phyloP scores from a whole-genome alignment of 768 basidiomycete species.

The Suillus sp. region DNA sequence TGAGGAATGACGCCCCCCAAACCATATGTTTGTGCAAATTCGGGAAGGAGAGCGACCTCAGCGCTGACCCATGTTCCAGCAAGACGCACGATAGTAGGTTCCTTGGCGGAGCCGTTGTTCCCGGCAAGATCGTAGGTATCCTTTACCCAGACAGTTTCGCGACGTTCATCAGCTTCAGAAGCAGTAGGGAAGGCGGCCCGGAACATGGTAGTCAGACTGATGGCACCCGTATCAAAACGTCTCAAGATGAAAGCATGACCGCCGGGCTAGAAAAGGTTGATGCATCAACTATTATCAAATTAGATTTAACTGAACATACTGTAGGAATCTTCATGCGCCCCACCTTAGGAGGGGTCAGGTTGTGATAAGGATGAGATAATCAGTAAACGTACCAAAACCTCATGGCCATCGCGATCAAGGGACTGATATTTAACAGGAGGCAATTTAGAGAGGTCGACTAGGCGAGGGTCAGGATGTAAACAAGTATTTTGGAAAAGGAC shows the following conservation, averaged over 20 bases:
- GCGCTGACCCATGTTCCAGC: slow-evolving; percentile 88
- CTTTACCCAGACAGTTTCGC: slow-evolving; percentile 83
- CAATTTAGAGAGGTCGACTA: slow-evolving; percentile 47
- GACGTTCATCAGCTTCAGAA: slow-evolving; percentile 72
- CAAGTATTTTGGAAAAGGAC: slow-evolving; percentile 19
- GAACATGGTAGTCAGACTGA: slow-evolving; percentile 95
- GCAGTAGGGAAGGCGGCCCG: slow-evolving; percentile 91
- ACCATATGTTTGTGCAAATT: slow-evolving; percentile 66
- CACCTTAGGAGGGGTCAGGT: slow-evolving; percentile 50
- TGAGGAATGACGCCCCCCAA: slow-evolving; percentile 61
- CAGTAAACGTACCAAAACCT: slow-evolving; percentile 64
- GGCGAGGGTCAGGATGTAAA: neutral
- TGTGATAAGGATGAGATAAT: slow-evolving; percentile 20
- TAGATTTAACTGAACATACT: slow-evolving; percentile 45
- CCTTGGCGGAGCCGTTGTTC: slow-evolving; percentile 73
- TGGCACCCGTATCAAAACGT: slow-evolving; percentile 89
- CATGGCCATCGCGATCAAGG: slow-evolving; percentile 81
- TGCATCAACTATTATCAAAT: slow-evolving; percentile 17
- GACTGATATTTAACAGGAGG: slow-evolving; percentile 91
- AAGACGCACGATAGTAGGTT: slow-evolving; percentile 65
- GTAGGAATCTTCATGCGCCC: slow-evolving; percentile 90
- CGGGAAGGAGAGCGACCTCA: slow-evolving; percentile 54
- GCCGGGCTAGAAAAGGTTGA: slow-evolving; percentile 47
- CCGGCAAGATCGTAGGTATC: slow-evolving; percentile 72
- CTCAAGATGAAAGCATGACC: slow-evolving; percentile 94